Conservation (phyloP, 2,329 filamentous ascomycete genomes). For the Aurifilum marmelostoma region DNA sequence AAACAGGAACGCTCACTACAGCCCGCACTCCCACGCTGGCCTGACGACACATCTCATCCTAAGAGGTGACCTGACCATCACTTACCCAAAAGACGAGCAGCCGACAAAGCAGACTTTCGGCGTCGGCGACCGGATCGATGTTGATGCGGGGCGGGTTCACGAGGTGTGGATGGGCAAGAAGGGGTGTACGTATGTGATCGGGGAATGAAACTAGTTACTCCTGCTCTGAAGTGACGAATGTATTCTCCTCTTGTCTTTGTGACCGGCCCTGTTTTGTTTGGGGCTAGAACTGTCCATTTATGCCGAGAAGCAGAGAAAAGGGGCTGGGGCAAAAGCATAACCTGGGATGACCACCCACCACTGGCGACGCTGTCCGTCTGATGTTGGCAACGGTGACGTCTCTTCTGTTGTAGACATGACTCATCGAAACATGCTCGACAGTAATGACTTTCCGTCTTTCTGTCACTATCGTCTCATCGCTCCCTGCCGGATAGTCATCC, state of each 20-base stretch:
- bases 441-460: not conserved
- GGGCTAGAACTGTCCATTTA: not conserved
- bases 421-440: not conserved
- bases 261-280: no score
- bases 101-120: slow-evolving; percentile 61
- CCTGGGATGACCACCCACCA: not conserved
- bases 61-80: slow-evolving; percentile 65
- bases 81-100: slow-evolving; percentile 62
- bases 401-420: not conserved
- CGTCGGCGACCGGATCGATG: slow-evolving; percentile 65
- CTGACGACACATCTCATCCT: slow-evolving; percentile 73
- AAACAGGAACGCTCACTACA: slow-evolving; percentile 68
- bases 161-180: slow-evolving; percentile 70
- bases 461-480: not conserved
- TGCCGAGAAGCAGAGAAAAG: not conserved
- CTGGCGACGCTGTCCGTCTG: not conserved
- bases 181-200: slow-evolving; percentile 71
- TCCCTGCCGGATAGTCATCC: not conserved
- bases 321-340: not conserved
- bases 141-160: slow-evolving; percentile 65
- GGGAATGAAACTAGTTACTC: slow-evolving; percentile 49
- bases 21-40: slow-evolving; percentile 65
- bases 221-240: not conserved
- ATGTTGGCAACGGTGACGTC: not conserved
- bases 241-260: not conserved